Evolutionary conservation across 805 yeast species (phyloP).

Genomic region (Zygosaccharomyces bisporus): DNA sequence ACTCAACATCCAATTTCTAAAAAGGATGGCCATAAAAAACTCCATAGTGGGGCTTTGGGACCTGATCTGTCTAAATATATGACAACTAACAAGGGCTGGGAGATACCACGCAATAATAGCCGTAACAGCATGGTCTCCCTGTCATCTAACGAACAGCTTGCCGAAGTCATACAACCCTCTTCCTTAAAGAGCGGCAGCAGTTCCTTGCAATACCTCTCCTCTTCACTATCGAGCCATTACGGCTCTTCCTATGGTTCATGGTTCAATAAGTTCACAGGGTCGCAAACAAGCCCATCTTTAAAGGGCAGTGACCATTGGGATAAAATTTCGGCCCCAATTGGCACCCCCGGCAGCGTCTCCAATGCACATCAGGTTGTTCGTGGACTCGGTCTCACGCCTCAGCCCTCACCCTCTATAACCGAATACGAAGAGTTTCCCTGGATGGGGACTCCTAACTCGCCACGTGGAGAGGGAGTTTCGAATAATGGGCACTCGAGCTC

Average conservation of each 20-base stretch:
- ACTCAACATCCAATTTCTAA: slow-evolving; percentile 1
- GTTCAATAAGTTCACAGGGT: slow-evolving; percentile 31
- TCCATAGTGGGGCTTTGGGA: slow-evolving; percentile 12
- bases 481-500: slow-evolving; percentile 8
- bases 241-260: slow-evolving; percentile 35
- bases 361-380: slow-evolving; percentile 6
- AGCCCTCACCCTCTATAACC: slow-evolving; percentile 35
- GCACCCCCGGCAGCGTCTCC: slow-evolving; percentile 25
- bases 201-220: slow-evolving; percentile 39
- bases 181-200: slow-evolving; percentile 37
- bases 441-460: slow-evolving; percentile 33
- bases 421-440: slow-evolving; percentile 45
- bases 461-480: slow-evolving; percentile 16
- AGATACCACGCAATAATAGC: slow-evolving; percentile 36
- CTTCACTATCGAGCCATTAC: slow-evolving; percentile 37
- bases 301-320: slow-evolving; percentile 28
- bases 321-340: slow-evolving; percentile 22
- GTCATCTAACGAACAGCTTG: slow-evolving; percentile 32
- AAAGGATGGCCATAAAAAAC: slow-evolving; percentile 8
- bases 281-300: slow-evolving; percentile 26
- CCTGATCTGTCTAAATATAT: slow-evolving; percentile 26
- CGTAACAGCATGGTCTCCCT: slow-evolving; percentile 31
- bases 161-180: slow-evolving; percentile 35
- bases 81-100: slow-evolving; percentile 38
- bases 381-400: slow-evolving; percentile 30